Evolutionary conservation across 768 basidiomycete species (phyloP).

Genomic region (Trametes sanguinea): DNA sequence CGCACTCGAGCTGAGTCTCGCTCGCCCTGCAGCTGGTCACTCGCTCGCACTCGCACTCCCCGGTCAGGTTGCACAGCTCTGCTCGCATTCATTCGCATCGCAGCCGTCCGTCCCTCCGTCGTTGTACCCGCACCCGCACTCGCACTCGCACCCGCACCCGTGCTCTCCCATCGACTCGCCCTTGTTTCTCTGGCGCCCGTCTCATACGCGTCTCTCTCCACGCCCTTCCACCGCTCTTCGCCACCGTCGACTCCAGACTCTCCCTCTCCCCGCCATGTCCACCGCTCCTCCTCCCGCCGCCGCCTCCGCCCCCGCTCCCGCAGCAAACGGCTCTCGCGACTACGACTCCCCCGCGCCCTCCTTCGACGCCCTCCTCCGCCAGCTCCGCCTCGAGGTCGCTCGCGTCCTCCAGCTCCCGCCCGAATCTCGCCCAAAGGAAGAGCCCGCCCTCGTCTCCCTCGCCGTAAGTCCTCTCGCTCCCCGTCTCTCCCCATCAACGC

Average conservation of each 20-base stretch:
- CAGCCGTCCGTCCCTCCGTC: too few relatives aligned
- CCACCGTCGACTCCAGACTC: neutral
- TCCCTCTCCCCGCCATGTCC: slow-evolving; percentile 15
- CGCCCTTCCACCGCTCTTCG: slow-evolving; percentile 20
- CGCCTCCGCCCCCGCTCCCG: neutral
- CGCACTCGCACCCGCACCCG: too few relatives aligned
- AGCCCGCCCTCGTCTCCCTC: slow-evolving; percentile 14
- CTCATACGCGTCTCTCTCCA: slow-evolving; percentile 20
- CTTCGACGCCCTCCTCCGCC: slow-evolving; percentile 17
- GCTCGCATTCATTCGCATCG: too few relatives aligned
- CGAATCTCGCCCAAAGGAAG: slow-evolving; percentile 16
- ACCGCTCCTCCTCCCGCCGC: neutral
- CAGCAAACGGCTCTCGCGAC: slow-evolving; percentile 5
- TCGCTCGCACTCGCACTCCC: too few relatives aligned
- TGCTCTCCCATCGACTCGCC: neutral
- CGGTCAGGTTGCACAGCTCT: too few relatives aligned
- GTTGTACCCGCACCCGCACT: too few relatives aligned
- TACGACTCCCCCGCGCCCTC: slow-evolving; percentile 11
- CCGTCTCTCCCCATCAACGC: neutral
- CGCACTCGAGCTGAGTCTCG: too few relatives aligned
- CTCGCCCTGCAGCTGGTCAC: too few relatives aligned
- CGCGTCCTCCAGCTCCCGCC: slow-evolving; percentile 20
- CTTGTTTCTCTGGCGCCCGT: slow-evolving; percentile 8
- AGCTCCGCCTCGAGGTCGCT: slow-evolving; percentile 20
- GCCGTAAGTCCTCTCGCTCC: slow-evolving; percentile 5